Conservation (phyloP, 1,284 basidiomycete genomes). For the Vanrija sp. region DNA sequence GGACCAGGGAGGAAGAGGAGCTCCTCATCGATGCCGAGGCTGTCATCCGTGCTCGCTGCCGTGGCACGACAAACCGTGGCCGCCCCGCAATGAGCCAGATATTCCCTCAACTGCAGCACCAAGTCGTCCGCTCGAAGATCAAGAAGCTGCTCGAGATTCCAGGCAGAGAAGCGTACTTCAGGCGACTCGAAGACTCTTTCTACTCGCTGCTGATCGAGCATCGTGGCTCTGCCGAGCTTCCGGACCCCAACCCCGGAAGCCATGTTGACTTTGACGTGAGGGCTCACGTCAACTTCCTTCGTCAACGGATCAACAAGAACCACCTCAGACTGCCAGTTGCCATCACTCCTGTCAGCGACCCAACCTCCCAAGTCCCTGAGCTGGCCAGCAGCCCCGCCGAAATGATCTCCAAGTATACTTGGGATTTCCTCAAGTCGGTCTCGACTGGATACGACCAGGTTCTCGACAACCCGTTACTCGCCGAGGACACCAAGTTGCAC, state of each 20-base stretch:
- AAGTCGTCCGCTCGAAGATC: conserved; percentile 27
- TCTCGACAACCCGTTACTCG: conserved; percentile 24
- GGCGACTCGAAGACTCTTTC: conserved; percentile 77
- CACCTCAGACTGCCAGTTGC: conserved; percentile 54
- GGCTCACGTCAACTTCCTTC: conserved; percentile 71
- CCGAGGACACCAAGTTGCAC: conserved; percentile 64
- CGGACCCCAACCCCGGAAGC: conserved; percentile 66
- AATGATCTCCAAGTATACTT: conserved; percentile 60
- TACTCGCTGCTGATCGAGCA: conserved; percentile 68
- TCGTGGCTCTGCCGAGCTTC: conserved; percentile 62
- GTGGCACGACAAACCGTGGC: conserved; percentile 52
- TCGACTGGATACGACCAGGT: conserved; percentile 58
- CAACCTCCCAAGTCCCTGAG: conserved; percentile 13
- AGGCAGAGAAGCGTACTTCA: conserved; percentile 68
- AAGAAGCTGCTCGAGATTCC: conserved; percentile 59
- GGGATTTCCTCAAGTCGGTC: conserved; percentile 48
- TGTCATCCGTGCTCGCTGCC: conserved; percentile 66
- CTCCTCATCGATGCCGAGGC: conserved; percentile 75
- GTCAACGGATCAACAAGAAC: conserved; percentile 75
- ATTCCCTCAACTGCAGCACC: conserved; percentile 57
- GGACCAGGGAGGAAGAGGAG: conserved; percentile 82
- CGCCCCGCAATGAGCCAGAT: conserved; percentile 55
- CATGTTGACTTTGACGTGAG: conserved; percentile 69
- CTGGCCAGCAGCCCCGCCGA: conserved; percentile 44
- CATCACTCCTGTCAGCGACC: conserved; percentile 8